phyloP scores from a whole-genome alignment of 257 asterid species.

The Jaltomata sinuosa region DNA sequence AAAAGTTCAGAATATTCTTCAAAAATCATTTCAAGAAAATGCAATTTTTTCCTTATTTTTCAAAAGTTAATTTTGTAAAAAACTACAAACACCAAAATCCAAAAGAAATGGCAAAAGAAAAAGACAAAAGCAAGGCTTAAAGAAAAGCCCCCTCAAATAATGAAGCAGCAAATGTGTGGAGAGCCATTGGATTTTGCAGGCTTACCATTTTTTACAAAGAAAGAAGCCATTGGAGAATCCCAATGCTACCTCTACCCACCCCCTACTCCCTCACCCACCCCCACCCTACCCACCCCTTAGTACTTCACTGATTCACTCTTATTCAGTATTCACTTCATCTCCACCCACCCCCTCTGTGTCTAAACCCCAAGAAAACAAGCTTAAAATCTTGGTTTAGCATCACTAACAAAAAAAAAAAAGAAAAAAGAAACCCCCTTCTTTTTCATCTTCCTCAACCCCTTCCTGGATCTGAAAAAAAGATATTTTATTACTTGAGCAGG shows the following conservation, averaged over 20 bases:
- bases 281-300: neutral
- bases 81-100: neutral
- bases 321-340: neutral
- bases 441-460: neutral
- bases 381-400: neutral
- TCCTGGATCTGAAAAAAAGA: neutral
- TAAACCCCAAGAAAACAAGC: neutral
- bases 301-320: neutral
- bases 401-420: neutral
- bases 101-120: constrained; percentile 2
- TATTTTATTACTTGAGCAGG: neutral
- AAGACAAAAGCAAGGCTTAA: constrained; percentile 5
- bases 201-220: neutral
- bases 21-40: neutral
- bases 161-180: neutral
- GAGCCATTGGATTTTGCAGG: constrained; percentile 3
- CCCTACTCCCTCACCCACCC: neutral
- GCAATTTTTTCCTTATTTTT: neutral
- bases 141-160: constrained; percentile 8
- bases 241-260: neutral
- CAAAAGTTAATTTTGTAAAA: neutral
- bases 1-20: neutral
- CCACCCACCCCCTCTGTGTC: neutral
- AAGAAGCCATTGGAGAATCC: constrained; percentile 5
- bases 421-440: neutral